These are phyloP conservation scores for Marsdenia floribunda DNA, from an alignment of 257 asterid genomes.

Conservation along the genomic window DNA sequence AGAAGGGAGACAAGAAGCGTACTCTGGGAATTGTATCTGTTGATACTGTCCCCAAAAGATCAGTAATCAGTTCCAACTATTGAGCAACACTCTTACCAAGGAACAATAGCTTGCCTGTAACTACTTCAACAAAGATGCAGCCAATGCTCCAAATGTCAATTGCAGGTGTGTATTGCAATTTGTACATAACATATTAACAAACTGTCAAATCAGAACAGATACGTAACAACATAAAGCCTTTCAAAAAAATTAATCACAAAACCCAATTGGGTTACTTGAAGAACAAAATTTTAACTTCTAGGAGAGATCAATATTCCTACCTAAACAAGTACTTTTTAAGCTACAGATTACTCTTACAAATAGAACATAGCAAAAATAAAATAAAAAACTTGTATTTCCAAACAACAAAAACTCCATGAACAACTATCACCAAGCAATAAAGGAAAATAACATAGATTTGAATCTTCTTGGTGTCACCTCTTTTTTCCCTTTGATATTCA, in stretches of 20 bases:
- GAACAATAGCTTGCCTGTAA: slow-evolving; percentile 82
- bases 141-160: slow-evolving; percentile 91
- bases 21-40: slow-evolving; percentile 74
- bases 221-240: slow-evolving; percentile 18
- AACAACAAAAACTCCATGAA: neutral
- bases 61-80: slow-evolving; percentile 85
- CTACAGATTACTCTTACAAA: too few species aligned
- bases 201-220: slow-evolving; percentile 13
- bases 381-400: too few species aligned
- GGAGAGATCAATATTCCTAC: too few species aligned
- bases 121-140: slow-evolving; percentile 83
- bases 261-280: slow-evolving; percentile 69
- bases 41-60: slow-evolving; percentile 84
- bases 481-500: neutral
- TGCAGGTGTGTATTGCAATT: slow-evolving; percentile 91
- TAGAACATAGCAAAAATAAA: too few species aligned
- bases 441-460: neutral
- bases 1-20: slow-evolving; percentile 5
- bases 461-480: neutral
- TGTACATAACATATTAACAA: slow-evolving; percentile 19
- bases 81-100: slow-evolving; percentile 93
- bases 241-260: slow-evolving; percentile 28
- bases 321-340: too few species aligned
- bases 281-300: too few species aligned
- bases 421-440: neutral